These are phyloP conservation scores for Cryptococcus sp. DNA, from an alignment of 1,284 basidiomycete genomes.

Conservation along the genomic window DNA sequence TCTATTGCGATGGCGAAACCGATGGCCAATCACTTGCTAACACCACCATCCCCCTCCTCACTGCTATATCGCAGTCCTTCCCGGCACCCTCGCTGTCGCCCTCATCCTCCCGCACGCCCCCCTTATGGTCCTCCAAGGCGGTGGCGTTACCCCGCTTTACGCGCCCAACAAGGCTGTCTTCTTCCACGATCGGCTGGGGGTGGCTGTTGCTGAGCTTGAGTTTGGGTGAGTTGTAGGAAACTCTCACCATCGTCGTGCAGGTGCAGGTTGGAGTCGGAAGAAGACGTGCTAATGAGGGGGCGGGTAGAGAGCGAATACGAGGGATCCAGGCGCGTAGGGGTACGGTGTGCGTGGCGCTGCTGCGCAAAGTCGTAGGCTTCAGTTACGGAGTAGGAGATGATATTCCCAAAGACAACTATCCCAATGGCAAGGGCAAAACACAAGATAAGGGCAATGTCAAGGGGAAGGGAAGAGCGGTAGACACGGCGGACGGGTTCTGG, in stretches of 20 bases:
- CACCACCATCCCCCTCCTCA: conserved; percentile 5
- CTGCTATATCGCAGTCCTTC: conserved; percentile 31
- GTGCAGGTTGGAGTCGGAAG: not conserved
- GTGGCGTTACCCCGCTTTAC: conserved; percentile 83
- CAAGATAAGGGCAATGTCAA: conserved; percentile 3
- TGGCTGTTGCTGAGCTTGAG: conserved; percentile 82
- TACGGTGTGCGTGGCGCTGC: conserved; percentile 77
- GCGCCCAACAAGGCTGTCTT: conserved; percentile 91
- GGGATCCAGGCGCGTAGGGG: conserved; percentile 75
- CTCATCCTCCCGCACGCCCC: conserved; percentile 79
- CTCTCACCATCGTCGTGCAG: not conserved
- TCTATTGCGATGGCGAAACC: not conserved
- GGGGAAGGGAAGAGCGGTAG: conserved; percentile 15
- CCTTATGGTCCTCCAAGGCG: conserved; percentile 82
- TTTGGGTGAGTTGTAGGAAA: conserved; percentile 55
- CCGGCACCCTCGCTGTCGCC: conserved; percentile 70
- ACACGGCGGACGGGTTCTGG: conserved; percentile 25
- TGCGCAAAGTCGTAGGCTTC: conserved; percentile 74
- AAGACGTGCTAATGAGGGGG: not conserved
- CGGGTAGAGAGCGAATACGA: conserved; percentile 68
- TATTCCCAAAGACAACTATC: conserved; percentile 6
- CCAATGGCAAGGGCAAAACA: conserved; percentile 14
- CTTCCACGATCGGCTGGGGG: conserved; percentile 74
- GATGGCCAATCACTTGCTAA: not conserved
- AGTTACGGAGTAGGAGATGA: conserved; percentile 57